phyloP scores from a whole-genome alignment of 768 basidiomycete genomes.

The Auricularia auricula-judae region DNA sequence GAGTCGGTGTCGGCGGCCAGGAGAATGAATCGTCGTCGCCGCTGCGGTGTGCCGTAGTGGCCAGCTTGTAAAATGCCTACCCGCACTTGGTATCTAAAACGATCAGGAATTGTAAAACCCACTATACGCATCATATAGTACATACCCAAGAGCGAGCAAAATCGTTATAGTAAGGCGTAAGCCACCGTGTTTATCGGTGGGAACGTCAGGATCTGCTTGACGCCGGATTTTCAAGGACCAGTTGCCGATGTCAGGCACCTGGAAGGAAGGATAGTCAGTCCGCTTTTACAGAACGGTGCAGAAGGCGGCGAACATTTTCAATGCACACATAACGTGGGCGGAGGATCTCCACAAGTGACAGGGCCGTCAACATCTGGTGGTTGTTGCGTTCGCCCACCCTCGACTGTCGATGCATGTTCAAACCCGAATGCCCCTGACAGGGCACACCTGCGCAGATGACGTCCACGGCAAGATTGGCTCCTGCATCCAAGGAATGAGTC shows the following conservation, averaged over 20 bases:
- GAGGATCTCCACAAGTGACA: conserved; percentile 40
- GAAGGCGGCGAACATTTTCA: conserved; percentile 37
- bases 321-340: conserved; percentile 33
- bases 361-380: conserved; percentile 36
- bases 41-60: conserved; percentile 12
- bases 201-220: background rate
- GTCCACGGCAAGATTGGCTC: background rate
- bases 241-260: background rate
- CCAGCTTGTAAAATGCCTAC: conserved; percentile 10
- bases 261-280: background rate
- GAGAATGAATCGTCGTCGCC: conserved; percentile 8
- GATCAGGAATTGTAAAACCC: background rate
- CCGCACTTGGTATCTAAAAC: conserved; percentile 12
- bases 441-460: background rate
- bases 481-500: background rate
- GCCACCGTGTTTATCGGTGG: background rate
- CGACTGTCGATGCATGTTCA: background rate
- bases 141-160: conserved; percentile 5
- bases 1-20: conserved; percentile 7
- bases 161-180: background rate
- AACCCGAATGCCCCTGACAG: background rate
- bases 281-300: background rate
- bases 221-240: background rate
- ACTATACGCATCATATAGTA: background rate
- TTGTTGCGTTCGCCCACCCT: background rate